Base-by-base conservation (phyloP, 306 rosid species). In the Rosa persica region DNA sequence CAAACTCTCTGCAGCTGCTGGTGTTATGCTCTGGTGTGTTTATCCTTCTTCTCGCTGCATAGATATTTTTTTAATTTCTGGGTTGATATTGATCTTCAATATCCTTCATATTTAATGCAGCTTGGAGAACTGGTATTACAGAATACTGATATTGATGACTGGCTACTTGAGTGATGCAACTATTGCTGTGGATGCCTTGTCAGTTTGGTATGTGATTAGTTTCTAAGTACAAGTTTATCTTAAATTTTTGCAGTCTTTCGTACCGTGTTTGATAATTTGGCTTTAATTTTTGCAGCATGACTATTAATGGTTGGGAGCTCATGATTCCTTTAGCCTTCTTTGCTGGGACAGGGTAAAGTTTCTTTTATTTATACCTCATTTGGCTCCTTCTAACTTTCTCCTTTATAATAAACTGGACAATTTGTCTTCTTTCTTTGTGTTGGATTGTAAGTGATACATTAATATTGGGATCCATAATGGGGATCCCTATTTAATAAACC, bases 271-370 rank as follows among this genome's bases (percentile, higher is more conserved):
- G 2, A 0, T 65, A 17, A 55, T 13, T 30, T 54, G 49, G 12
- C 2, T 54, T 22, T 11, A 22, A 13, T 23, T 60, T 22, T 39
- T 82, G 61, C 87, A 89, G 92, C 62, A 88, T 89, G 94, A 87
- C 86, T 16, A 88, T 92, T 4, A 87, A 87, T 64, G 97, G 91
- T 0, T 88, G 94, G 92, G 92, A 89, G 80, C 73, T 89, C 83
- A 92, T 88, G 97, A 85, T 92, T 51, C 93, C 91, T n/a, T 57
- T 89, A n/a, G 92, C 94, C 19, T 89, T 91, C 79, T 87, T 89
- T 25, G 97, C 94, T 0, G 97, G 89, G 65, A 72, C 87, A 2
- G 94, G 97, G 97, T 91, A 90, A 17, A 16, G 42, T 15, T 12
- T 7, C 6, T 36, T 19, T 27, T 8, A 30, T 67, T 20, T 25